Evolutionary conservation across 306 rosid species (phyloP).

Genomic region (Prunus davidiana): DNA sequence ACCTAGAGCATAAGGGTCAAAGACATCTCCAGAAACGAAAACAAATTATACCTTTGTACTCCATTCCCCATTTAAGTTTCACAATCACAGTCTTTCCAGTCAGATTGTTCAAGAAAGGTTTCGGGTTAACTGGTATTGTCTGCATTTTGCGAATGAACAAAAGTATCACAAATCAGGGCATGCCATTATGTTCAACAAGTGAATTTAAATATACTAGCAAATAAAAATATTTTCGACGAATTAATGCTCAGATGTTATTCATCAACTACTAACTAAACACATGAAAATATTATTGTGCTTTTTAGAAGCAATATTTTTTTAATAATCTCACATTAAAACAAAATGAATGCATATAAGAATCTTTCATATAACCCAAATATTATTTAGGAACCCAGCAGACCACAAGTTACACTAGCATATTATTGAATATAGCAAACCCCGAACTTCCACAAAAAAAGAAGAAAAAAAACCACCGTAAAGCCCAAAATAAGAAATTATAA

Average conservation of each 20-base stretch:
- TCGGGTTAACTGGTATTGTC: conserved; percentile 56
- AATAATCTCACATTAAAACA: too few relatives aligned
- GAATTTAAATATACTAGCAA: not conserved
- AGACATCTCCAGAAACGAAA: not conserved
- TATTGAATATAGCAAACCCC: not conserved
- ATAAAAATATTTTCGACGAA: not conserved
- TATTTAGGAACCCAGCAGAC: too few relatives aligned
- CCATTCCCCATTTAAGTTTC: conserved; percentile 63
- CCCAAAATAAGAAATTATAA: not conserved
- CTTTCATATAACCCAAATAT: too few relatives aligned
- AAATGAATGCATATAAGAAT: too few relatives aligned
- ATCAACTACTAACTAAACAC: not conserved
- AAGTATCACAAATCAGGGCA: not conserved
- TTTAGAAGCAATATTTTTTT: not conserved
- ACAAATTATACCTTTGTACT: conserved; percentile 42
- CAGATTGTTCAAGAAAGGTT: conserved; percentile 58
- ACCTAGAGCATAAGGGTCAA: not conserved
- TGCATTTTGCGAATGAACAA: conserved; percentile 18
- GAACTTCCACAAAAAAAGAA: not conserved
- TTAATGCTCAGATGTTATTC: not conserved
- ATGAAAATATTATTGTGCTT: not conserved
- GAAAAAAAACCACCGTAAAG: too few relatives aligned
- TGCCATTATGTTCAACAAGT: not conserved
- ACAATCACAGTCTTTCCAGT: conserved; percentile 55
- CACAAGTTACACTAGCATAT: too few relatives aligned